phyloP scores from a whole-genome alignment of 106 monocot genomes.

The Apostasia shenzhenica region DNA sequence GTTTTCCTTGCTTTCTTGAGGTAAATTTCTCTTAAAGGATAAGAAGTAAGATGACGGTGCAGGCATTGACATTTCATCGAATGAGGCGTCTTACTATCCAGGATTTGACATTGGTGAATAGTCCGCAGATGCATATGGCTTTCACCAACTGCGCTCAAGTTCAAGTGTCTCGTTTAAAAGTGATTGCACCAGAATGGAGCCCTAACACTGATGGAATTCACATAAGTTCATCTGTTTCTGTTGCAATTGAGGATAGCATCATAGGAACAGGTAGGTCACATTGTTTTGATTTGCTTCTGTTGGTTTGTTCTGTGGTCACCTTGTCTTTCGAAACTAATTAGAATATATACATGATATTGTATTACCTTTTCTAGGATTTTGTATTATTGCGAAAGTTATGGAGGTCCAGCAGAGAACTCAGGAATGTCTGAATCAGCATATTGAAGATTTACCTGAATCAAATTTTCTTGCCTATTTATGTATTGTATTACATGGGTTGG shows the following conservation, averaged over 20 bases:
- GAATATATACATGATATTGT: background rate
- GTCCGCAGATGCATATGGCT: conserved; percentile 68
- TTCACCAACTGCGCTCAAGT: conserved; percentile 53
- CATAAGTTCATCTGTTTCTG: conserved; percentile 42
- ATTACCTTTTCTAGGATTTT: too few species aligned
- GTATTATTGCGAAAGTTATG: too few species aligned
- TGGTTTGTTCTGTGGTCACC: background rate
- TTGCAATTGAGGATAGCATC: conserved; percentile 34
- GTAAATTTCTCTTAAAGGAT: background rate
- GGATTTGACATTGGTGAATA: conserved; percentile 46
- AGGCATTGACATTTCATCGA: conserved; percentile 72
- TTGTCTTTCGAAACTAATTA: background rate
- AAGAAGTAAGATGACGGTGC: conserved; percentile 11
- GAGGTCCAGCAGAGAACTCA: too few species aligned
- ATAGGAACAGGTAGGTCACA: conserved; percentile 44
- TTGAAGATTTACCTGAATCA: too few species aligned
- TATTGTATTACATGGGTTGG: too few species aligned
- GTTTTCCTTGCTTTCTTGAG: background rate
- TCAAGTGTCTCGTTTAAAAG: conserved; percentile 30
- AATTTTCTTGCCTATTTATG: too few species aligned
- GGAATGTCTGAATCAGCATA: too few species aligned
- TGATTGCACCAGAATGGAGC: conserved; percentile 56
- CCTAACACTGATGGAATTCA: conserved; percentile 86
- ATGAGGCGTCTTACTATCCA: conserved; percentile 38
- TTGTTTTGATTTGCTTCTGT: background rate